These are phyloP conservation scores for Ascodesmis nigricans DNA, from an alignment of 495 filamentous ascomycete genomes.

Conservation along the genomic window DNA sequence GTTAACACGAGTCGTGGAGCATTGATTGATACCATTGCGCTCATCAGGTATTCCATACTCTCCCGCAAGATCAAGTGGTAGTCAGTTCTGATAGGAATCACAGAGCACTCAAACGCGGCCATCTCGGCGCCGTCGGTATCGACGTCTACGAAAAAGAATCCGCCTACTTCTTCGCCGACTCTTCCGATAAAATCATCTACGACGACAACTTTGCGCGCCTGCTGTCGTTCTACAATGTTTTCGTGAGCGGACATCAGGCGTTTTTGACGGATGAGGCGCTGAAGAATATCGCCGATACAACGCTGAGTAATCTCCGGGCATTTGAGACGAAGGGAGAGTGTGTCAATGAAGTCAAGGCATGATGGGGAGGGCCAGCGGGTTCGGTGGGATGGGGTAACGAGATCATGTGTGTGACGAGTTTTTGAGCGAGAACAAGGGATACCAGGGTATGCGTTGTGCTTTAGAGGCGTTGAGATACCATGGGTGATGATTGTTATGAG, in stretches of 20 bases:
- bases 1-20: slow-evolving; percentile 47
- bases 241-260: slow-evolving; percentile 46
- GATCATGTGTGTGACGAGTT: too few species aligned
- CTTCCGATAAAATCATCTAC: slow-evolving; percentile 42
- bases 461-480: too few species aligned
- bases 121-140: slow-evolving; percentile 32
- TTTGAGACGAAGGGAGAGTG: slow-evolving; percentile 21
- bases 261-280: slow-evolving; percentile 49
- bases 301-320: slow-evolving; percentile 32
- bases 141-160: slow-evolving; percentile 37
- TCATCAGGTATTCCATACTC: slow-evolving; percentile 25
- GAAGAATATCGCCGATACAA: slow-evolving; percentile 39
- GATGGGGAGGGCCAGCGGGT: too few species aligned
- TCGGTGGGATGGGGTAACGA: too few species aligned
- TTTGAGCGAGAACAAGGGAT: too few species aligned
- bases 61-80: neutral
- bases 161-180: slow-evolving; percentile 40
- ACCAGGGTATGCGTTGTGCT: too few species aligned
- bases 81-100: neutral
- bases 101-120: slow-evolving; percentile 33
- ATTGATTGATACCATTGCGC: slow-evolving; percentile 35
- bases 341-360: slow-evolving; percentile 21
- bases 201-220: slow-evolving; percentile 47
- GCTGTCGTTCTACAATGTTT: slow-evolving; percentile 47
- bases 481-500: too few species aligned